phyloP scores from a whole-genome alignment of 169 alveolate species.

The Plasmodium adleri region DNA sequence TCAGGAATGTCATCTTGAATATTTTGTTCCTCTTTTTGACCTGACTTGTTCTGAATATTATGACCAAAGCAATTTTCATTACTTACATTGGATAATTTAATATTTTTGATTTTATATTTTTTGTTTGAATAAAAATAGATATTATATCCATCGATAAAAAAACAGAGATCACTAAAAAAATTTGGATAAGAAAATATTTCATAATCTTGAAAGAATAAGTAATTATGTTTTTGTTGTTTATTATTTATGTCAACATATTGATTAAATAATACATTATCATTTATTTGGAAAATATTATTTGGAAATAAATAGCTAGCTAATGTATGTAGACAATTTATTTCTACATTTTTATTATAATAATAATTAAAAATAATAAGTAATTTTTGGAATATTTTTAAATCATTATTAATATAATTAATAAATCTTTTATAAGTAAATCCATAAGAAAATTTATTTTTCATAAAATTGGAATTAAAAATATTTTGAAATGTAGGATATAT shows the following conservation, averaged over 20 bases:
- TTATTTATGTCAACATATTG: background rate
- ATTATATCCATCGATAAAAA: conserved; percentile 51
- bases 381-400: conserved; percentile 41
- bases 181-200: conserved; percentile 27
- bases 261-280: conserved; percentile 33
- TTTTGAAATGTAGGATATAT: background rate
- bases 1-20: background rate
- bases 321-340: conserved; percentile 43
- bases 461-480: background rate
- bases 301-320: conserved; percentile 70
- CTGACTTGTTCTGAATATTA: background rate
- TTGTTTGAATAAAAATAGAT: conserved; percentile 38
- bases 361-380: conserved; percentile 11
- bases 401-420: conserved; percentile 47
- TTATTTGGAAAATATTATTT: conserved; percentile 20
- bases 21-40: background rate
- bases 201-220: conserved; percentile 15
- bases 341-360: conserved; percentile 30
- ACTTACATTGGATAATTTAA: background rate
- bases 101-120: background rate
- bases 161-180: conserved; percentile 25
- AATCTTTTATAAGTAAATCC: conserved; percentile 56
- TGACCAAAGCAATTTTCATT: no score
- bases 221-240: background rate
- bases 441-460: conserved; percentile 33